Evolutionary conservation across 2,329 filamentous ascomycete genomes (phyloP), one percentile per base, ranked within the genome.

Genomic region (Hymenoscyphus linearis): DNA sequence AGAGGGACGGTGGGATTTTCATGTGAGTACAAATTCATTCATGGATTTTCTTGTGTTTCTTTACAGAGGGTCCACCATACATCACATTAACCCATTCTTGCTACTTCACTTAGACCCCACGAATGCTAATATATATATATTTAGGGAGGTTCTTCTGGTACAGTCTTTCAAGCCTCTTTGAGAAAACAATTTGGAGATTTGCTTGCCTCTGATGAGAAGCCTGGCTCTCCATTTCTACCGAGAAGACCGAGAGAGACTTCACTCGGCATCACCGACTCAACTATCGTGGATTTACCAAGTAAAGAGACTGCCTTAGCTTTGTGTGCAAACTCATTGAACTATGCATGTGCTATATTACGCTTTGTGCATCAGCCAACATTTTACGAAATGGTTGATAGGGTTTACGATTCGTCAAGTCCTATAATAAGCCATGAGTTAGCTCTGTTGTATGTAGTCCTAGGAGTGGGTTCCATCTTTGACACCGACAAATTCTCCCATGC

Each of bases 1-100:
- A 68, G 86, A 87, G 69, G 93, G 93, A 50, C 86, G 95, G 68
- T 96, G 92, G 86, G 93, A 98, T 74, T 99, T 96, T 70, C 91
- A 96, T 71, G 59, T 60, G 57, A 50, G 58, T 56, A 14, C 18
- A 40, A 35, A 16, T 26, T 5, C 31, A 5, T 31, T 31, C 31
- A 31, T 31, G 6, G 31, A 47, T 9, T 22, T 10, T n/a, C n/a
- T n/a, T n/a, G n/a, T n/a, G n/a, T n/a, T 10, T 47, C 40, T 22
- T 47, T 22, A 9, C n/a, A 10, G 22, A 47, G 6, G 12, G 1
- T 25, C n/a, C 2, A 10, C 22, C 6, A 7, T 25, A 7, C n/a
- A 47, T 22, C 22, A n/a, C 22, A 47, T 47, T 22, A 47, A 9
- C 22, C n/a, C 22, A n/a, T n/a, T 16, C 16, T 40, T 40, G 16